These are phyloP conservation scores for Mycena rebaudengoi DNA, from an alignment of 768 basidiomycete species.

Conservation along the genomic window DNA sequence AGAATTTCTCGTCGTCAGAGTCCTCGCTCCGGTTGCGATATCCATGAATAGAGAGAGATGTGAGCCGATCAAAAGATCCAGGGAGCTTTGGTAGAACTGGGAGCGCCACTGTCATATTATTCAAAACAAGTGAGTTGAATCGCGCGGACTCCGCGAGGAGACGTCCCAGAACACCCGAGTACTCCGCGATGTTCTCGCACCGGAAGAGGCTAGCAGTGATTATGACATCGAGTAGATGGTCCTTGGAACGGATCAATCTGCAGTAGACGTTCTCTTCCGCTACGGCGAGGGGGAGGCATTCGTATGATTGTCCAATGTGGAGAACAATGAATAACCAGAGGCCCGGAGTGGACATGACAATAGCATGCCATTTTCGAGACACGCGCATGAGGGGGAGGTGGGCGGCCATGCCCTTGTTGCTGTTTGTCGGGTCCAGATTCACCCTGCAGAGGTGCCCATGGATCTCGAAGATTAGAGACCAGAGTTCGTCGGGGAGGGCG, in stretches of 20 bases:
- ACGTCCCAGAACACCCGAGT: neutral
- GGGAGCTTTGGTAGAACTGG: neutral
- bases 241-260: neutral
- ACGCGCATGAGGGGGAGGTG: neutral
- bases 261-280: neutral
- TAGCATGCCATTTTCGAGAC: neutral
- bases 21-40: too few species aligned
- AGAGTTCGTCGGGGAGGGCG: neutral
- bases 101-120: neutral
- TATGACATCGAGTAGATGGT: neutral
- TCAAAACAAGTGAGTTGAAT: neutral
- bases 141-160: neutral
- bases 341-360: neutral
- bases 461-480: neutral
- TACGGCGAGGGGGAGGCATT: neutral
- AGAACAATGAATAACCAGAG: neutral
- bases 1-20: neutral
- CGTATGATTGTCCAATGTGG: neutral
- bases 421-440: neutral
- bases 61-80: neutral
- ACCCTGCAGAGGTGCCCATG: neutral
- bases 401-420: neutral
- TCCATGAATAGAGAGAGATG: neutral
- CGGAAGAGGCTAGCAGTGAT: neutral
- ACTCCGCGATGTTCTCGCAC: neutral